These are phyloP conservation scores for Annulohypoxylon truncatum DNA, from an alignment of 2,329 filamentous ascomycete species.

Conservation along the genomic window DNA sequence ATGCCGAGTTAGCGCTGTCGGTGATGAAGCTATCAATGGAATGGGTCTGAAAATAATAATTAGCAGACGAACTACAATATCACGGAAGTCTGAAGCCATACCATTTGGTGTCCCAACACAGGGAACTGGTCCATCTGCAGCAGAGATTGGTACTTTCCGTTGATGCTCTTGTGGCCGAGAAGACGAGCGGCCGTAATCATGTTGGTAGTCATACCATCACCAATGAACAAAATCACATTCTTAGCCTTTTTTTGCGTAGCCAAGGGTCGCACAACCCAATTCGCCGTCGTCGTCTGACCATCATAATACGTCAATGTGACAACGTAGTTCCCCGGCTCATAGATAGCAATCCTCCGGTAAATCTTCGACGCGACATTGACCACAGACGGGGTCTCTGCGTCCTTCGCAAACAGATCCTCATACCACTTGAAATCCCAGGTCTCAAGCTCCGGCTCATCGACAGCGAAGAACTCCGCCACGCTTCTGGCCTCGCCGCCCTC, in stretches of 20 bases:
- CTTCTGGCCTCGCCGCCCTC: constrained; percentile 64
- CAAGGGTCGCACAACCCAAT: constrained; percentile 81
- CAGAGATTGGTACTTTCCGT: constrained; percentile 82
- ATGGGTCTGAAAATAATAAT: constrained; percentile 66
- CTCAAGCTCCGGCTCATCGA: constrained; percentile 78
- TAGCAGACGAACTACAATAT: background rate
- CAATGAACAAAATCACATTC: constrained; percentile 88
- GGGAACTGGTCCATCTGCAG: constrained; percentile 87
- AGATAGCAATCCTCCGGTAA: constrained; percentile 79
- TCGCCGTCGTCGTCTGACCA: constrained; percentile 75
- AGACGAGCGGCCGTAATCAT: constrained; percentile 85
- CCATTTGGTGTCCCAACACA: constrained; percentile 86
- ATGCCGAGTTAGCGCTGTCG: constrained; percentile 86
- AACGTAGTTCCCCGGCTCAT: constrained; percentile 82
- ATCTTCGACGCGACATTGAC: constrained; percentile 85
- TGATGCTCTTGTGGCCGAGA: constrained; percentile 83
- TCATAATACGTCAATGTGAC: constrained; percentile 82
- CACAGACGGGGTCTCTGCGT: constrained; percentile 74
- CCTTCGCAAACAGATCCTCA: constrained; percentile 83
- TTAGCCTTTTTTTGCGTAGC: constrained; percentile 78
- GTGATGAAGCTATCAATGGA: constrained; percentile 88
- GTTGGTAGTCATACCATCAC: constrained; percentile 78
- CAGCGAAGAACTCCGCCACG: constrained; percentile 75
- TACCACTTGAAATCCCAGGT: constrained; percentile 88
- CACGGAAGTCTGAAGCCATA: constrained; percentile 28